Evolutionary conservation across 1,139 yeast species (phyloP).

Genomic region (Yarrowia galli): DNA sequence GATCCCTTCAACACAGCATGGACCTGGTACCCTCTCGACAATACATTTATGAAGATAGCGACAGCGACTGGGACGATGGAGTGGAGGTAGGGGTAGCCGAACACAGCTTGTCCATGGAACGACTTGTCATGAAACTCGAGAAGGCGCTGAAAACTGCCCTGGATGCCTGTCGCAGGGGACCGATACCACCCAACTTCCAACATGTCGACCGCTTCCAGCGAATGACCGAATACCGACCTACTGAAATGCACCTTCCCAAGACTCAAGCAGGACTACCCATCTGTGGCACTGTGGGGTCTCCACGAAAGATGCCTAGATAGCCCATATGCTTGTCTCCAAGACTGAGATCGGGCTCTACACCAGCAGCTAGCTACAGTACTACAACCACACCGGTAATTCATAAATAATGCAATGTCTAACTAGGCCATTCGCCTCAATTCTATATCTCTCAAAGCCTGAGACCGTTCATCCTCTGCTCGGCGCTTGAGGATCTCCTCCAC

Average conservation of each 20-base stretch:
- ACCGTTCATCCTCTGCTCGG: conserved; percentile 47
- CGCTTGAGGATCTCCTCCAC: conserved; percentile 52
- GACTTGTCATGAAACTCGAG: conserved; percentile 4
- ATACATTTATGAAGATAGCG: conserved; percentile 11
- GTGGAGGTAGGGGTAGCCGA: not conserved
- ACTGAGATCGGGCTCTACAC: too few species aligned
- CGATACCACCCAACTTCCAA: not conserved
- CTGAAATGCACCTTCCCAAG: not conserved
- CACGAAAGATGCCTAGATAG: not conserved
- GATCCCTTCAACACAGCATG: not conserved
- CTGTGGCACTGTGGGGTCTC: conserved; percentile 1
- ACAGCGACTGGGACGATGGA: conserved; percentile 35
- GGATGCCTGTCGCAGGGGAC: not conserved
- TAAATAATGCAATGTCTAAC: conserved; percentile 38
- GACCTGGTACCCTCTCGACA: conserved; percentile 7
- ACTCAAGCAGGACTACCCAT: conserved; percentile 2
- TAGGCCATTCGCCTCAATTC: conserved; percentile 38
- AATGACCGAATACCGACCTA: not conserved
- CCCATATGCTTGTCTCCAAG: too few species aligned
- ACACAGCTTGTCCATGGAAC: not conserved
- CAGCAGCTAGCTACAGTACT: too few species aligned
- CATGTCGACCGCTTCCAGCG: not conserved
- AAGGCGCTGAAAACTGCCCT: not conserved
- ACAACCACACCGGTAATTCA: not conserved
- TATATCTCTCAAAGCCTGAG: conserved; percentile 32